Base-by-base conservation (phyloP, 257 asterid genomes). In the Osmanthus fragrans region DNA sequence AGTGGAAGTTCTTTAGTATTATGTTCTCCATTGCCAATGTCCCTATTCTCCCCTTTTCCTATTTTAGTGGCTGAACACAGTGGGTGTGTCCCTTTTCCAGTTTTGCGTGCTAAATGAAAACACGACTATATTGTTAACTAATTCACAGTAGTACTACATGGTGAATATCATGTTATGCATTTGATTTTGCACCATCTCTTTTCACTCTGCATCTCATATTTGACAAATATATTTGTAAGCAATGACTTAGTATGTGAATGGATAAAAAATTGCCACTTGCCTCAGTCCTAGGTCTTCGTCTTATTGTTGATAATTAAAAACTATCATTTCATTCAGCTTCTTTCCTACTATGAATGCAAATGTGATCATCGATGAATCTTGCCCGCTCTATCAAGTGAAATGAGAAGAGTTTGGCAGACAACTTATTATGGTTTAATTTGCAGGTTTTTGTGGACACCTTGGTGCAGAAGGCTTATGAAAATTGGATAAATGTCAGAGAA, bases 381-480 rank as follows among this genome's bases (percentile, higher is more conserved):
- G 49, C 49, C 49, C 0, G 16, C 49, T 42, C 49, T 47, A 47
- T 47, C n/a, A 47, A 15, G n/a, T 13, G 49, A 42, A 10, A 42
- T 42, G 49, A 42, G 49, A 42, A 42, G 16, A 42, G 49, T 42
- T 42, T 12, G 49, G 11, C 49, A 3, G 49, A 12, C 47, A 40
- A 42, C 72, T 51, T 64, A 71, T 64, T 76, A 78, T 65, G 54
- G 58, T 74, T 66, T 81, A 40, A 51, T 65, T 79, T 80, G 77
- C 96, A 95, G 99, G 86, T 88, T 33, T 86, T 51, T 80, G 99
- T 93, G 70, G 99, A 95, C 79, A 82, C 91, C 54, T 81, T 93
- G 85, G 98, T 95, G 83, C 91, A 87, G 90, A 90, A 93, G 84
- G 99, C 99, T 11, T 95, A 95, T 83, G 99, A 93, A 42, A 90